Base-by-base conservation (phyloP, 1,284 basidiomycete genomes). In the Hymenochaete sp. region DNA sequence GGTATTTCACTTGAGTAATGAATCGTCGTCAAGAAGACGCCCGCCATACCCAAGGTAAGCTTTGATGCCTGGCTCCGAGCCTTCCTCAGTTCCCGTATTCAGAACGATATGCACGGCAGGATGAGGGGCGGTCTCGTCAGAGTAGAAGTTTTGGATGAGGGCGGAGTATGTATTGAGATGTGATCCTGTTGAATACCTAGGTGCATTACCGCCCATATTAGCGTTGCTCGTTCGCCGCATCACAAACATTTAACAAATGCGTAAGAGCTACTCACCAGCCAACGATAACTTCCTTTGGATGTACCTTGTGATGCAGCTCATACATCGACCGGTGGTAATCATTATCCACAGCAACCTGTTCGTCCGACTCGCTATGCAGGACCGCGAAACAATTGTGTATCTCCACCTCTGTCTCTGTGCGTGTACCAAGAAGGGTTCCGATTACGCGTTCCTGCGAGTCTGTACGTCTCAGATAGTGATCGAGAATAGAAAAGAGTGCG, bases 81-180 rank as follows among this genome's bases (percentile, higher is more conserved):
- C 82, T 48, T 77, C 71, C 50, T 82, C 77, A 14, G 79, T 73
- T 21, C 86, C 84, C 10, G 93, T 95, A 66, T 96, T 92, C 37
- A 99, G 71, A 9, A 92, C 88, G 43, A 99, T 71, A 64, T 98
- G 95, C 36, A 99, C 79, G 3, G 96, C 93, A 49, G 86, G 88
- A 63, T 87, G 79, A 3, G 91, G 87, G 1, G 79, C 71, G 2
- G 90, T 93, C 67, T 98, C 92, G 72, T 87, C 80, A 31, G 89
- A 81, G 67, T 96, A 98, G 67, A 97, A 97, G 67, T 97, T 93
- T 75, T 98, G 96, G 59, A 99, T 96, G 53, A 99, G 75, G 16
- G 96, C 93, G 36, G 93, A 95, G 71, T 95, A 95, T 11, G 89
- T 90, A 70, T 96, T 95, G 50, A 98, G 76, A 53, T 86, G 81